Base-by-base conservation (phyloP, 768 basidiomycete species). In the Kwoniella mangroviensis region DNA sequence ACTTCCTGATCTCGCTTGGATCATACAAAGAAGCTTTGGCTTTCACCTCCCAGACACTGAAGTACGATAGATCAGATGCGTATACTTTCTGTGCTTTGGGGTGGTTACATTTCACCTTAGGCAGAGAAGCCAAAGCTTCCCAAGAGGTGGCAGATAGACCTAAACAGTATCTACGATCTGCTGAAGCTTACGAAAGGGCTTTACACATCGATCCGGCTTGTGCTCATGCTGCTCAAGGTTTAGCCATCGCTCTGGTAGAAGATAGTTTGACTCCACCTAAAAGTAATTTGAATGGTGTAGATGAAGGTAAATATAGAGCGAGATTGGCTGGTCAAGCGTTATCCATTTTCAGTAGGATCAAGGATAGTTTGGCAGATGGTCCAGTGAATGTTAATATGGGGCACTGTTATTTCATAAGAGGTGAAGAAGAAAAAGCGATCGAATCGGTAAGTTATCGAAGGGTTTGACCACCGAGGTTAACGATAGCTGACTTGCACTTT, bases 301-400 rank as follows among this genome's bases (percentile, higher is more conserved):
- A 92, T 28, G 93, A 95, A 69, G 83, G 85, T 0, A 87, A 88
- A 74, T 87, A 87, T 71, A 86, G 92, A 55, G 75, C 89, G 54
- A 72, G 71, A 88, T 88, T 83, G 74, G 88, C 93, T 2, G 87
- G 93, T 7, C 93, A 97, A 62, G 96, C 97, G 0, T 83, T 99
- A 54, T 90, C 91, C 58, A 87, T 96, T 43, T 93, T 99, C 78
- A 90, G 89, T 2, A 93, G 96, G 83, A 90, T 98, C 62, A 87
- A 93, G 65, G 97, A 98, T 84, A 90, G 89, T 2, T 84, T 94
- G 63, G 88, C 88, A 68, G 88, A 89, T 53, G 93, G 92, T 7
- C 91, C 91, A 69, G 94, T 97, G 4, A 94, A 95, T 79, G 86
- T 93, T 78, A 99, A 99, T 81, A 95, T 98, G 86, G 97, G 95